phyloP scores from a whole-genome alignment of 768 basidiomycete genomes.

The Lanmaoa pseudosensibilis region DNA sequence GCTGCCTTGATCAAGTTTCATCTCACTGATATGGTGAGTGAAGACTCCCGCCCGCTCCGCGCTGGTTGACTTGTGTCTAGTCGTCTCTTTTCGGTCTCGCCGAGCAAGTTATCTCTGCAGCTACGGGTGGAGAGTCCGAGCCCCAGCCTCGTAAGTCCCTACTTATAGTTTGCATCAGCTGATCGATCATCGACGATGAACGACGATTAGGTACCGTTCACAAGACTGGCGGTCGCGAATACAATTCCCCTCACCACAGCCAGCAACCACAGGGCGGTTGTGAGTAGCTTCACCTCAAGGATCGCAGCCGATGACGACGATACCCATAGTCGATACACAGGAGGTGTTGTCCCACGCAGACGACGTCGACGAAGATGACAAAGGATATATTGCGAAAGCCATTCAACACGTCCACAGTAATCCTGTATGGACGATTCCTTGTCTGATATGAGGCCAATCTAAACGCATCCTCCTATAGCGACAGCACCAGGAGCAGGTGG shows the following conservation, averaged over 20 bases:
- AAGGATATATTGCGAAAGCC: slow-evolving; percentile 16
- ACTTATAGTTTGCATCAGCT: neutral
- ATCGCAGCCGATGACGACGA: slow-evolving; percentile 7
- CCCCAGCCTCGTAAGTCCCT: slow-evolving; percentile 4
- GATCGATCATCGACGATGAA: slow-evolving; percentile 13
- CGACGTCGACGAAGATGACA: slow-evolving; percentile 5
- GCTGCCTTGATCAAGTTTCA: slow-evolving; percentile 5
- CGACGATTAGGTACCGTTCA: slow-evolving; percentile 39
- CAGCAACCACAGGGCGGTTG: slow-evolving; percentile 26
- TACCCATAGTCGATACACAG: slow-evolving; percentile 55
- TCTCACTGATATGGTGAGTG: slow-evolving; percentile 24
- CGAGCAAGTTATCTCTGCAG: slow-evolving; percentile 57
- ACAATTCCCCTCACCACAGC: slow-evolving; percentile 54
- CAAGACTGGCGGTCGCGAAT: slow-evolving; percentile 66
- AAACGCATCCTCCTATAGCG: slow-evolving; percentile 6
- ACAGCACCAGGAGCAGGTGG: slow-evolving; percentile 17
- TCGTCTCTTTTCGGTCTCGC: slow-evolving; percentile 70
- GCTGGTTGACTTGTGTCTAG: slow-evolving; percentile 34
- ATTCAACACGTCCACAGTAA: slow-evolving; percentile 25
- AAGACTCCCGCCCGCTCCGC: neutral
- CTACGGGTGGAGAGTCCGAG: slow-evolving; percentile 33
- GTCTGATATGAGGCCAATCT: neutral
- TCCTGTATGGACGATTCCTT: slow-evolving; percentile 7
- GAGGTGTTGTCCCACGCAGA: slow-evolving; percentile 58
- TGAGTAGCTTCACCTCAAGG: slow-evolving; percentile 15